These are phyloP conservation scores for Ganoderma sinense DNA, from an alignment of 1,284 basidiomycete genomes.

Conservation along the genomic window DNA sequence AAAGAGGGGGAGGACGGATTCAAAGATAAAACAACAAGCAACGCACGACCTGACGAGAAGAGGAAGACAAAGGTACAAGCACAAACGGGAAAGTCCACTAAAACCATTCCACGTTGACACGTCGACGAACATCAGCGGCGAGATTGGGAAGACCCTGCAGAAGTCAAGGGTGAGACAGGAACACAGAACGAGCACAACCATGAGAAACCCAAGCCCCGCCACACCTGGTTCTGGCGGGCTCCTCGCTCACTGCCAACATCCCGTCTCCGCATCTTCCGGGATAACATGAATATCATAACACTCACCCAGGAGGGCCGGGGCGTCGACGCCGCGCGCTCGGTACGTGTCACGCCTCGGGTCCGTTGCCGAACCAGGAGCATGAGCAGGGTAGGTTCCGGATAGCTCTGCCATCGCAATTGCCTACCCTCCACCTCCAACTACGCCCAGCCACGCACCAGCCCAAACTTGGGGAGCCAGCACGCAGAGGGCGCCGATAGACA, in stretches of 20 bases:
- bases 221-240: not conserved
- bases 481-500: slow-evolving; percentile 3
- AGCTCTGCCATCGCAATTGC: not conserved
- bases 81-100: not conserved
- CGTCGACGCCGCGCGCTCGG: not conserved
- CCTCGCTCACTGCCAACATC: not conserved
- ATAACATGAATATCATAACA: not conserved
- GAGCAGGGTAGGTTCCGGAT: slow-evolving; percentile 2
- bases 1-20: slow-evolving; percentile 7
- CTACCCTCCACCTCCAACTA: slow-evolving; percentile 3
- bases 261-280: not conserved
- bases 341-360: slow-evolving; percentile 2
- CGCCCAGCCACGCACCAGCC: slow-evolving; percentile 3
- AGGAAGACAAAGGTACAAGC: not conserved
- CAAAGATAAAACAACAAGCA: not conserved
- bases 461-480: not conserved
- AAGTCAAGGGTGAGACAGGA: not conserved
- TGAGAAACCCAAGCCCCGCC: not conserved
- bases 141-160: not conserved
- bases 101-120: not conserved
- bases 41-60: not conserved
- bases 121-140: not conserved
- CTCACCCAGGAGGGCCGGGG: not conserved
- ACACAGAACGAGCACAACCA: not conserved
- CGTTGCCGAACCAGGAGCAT: not conserved